Evolutionary conservation across 2,329 filamentous ascomycete genomes (phyloP), one percentile per base, ranked within the genome.

Genomic region (Bipolaris sorokiniana): DNA sequence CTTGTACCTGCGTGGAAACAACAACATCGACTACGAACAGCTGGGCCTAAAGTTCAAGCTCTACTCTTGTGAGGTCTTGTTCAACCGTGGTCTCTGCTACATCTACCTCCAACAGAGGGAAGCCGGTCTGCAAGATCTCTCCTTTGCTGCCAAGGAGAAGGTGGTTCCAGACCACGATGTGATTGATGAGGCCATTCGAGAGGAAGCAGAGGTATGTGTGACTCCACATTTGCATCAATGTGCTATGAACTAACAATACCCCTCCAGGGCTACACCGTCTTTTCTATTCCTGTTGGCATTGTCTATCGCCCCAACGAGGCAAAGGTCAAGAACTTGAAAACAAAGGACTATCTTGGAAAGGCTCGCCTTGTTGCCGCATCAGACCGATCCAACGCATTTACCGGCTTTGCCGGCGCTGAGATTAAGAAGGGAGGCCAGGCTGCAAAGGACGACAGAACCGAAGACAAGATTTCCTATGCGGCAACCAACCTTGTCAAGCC

Each of bases 301-400:
- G 86, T 99, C 15, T 99, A 98, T 78, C 85, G 95, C 56, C 95
- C 95, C 20, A 98, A 97, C 74, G 93, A 96, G 71, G 93, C 95
- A 62, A 99, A 99, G 78, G 95, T 99, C 65, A 96, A 96, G 79
- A 99, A 99, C 72, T 82, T 99, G 70, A 97, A 97, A 82, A 91
- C 92, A 20, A 98, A 98, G 76, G 93, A 99, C 74, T 99, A 99
- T 70, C 87, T 99, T 3, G 95, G 95, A 59, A 97, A 97, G 78
- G 92, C 95, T n/a, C 87, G 92, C 58, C 82, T 99, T 33, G 91
- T 99, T 7, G 95, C 95, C 22, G 90, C 93, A 23, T 91, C 91
- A 1, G 92, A 96, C 70, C 85, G 89, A 53, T 80, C 85, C 63
- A 94, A 93, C 76, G 89, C 88, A 23, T 95, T 91, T 69, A 94